Evolutionary conservation across 2,329 filamentous ascomycete species (phyloP).

Genomic region (Beauveria scarabaeidicola): DNA sequence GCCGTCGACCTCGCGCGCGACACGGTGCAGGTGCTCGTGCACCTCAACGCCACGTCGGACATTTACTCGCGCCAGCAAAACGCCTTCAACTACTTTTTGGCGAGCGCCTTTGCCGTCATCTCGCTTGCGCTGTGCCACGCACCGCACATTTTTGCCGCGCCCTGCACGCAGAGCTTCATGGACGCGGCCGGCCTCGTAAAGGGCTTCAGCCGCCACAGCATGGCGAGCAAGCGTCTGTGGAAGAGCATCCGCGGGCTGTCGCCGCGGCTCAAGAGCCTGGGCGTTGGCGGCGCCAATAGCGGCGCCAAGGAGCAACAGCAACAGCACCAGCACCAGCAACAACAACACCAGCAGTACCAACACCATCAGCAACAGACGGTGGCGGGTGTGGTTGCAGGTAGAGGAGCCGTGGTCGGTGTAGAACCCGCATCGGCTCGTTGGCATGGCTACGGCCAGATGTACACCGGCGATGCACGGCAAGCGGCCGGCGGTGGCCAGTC

Average conservation of each 20-base stretch:
- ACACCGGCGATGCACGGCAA: neutral
- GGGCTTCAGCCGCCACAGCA: constrained; percentile 24
- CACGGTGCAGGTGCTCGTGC: constrained; percentile 21
- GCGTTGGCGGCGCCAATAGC: constrained; percentile 8
- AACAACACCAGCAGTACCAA: neutral
- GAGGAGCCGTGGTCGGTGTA: too few relatives aligned
- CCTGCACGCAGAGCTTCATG: constrained; percentile 24
- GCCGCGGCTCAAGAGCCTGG: constrained; percentile 22
- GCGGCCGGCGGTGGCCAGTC: neutral
- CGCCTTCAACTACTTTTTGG: constrained; percentile 22
- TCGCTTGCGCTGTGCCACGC: constrained; percentile 38
- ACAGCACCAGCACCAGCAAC: neutral
- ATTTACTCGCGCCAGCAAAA: constrained; percentile 22
- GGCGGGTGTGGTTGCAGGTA: too few relatives aligned
- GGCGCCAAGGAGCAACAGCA: neutral
- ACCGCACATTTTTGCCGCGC: constrained; percentile 31
- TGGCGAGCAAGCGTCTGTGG: constrained; percentile 26
- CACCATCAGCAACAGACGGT: neutral
- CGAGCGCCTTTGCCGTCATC: constrained; percentile 25
- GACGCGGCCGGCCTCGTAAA: constrained; percentile 25
- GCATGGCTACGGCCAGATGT: neutral
- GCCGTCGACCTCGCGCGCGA: constrained; percentile 28
- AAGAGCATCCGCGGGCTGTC: constrained; percentile 27
- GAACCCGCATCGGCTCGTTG: neutral
- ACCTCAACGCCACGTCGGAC: constrained; percentile 20